Conservation (phyloP, 2,329 filamentous ascomycete genomes). For the Zymoseptoria brevis region DNA sequence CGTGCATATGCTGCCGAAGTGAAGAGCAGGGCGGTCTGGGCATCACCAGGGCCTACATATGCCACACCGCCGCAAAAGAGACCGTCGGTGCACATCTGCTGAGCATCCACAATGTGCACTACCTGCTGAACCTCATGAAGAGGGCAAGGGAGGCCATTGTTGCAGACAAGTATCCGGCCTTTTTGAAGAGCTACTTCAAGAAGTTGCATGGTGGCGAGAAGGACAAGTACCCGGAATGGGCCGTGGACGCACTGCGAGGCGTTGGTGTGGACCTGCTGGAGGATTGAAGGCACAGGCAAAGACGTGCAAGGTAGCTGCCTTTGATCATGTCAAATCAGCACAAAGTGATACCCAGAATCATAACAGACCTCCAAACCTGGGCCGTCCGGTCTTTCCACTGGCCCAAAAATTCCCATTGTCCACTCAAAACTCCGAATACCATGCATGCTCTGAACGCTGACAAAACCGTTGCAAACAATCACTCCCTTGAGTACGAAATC, state of each 20-base stretch:
- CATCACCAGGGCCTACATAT: conserved; percentile 79
- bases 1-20: conserved; percentile 67
- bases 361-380: background rate
- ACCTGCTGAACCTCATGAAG: conserved; percentile 78
- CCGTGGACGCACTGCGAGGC: conserved; percentile 63
- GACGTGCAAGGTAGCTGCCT: background rate
- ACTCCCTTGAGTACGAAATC: conserved; percentile 44
- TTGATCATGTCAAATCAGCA: background rate
- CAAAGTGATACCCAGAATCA: background rate
- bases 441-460: conserved; percentile 14
- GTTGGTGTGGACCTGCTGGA: conserved; percentile 71
- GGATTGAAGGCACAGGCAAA: conserved; percentile 1
- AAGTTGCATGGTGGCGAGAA: conserved; percentile 58
- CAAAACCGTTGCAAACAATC: conserved; percentile 11
- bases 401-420: background rate
- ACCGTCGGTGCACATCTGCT: conserved; percentile 80
- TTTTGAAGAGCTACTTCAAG: conserved; percentile 69
- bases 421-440: conserved; percentile 6
- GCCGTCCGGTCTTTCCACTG: background rate
- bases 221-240: conserved; percentile 70
- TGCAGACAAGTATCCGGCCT: conserved; percentile 58
- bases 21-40: conserved; percentile 60
- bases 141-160: conserved; percentile 55
- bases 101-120: conserved; percentile 94
- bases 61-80: conserved; percentile 89